Evolutionary conservation across 2,329 filamentous ascomycete genomes (phyloP).

Genomic region (Proliferodiscus dingleyae): DNA sequence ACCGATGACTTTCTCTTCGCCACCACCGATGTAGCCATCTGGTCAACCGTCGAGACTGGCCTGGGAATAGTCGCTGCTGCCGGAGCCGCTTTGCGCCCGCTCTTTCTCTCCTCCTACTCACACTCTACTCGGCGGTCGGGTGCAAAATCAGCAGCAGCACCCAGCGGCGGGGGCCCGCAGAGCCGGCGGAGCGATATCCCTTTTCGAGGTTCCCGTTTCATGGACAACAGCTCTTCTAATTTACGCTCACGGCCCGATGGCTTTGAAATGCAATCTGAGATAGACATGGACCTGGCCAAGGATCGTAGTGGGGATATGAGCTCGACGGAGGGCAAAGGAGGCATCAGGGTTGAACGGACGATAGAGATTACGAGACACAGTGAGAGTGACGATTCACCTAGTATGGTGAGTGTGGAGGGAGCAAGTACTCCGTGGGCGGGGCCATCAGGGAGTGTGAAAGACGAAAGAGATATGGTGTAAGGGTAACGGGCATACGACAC

Average conservation of each 20-base stretch:
- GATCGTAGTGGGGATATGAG: neutral
- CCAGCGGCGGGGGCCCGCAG: neutral
- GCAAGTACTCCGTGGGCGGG: neutral
- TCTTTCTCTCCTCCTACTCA: conserved; percentile 30
- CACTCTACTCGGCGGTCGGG: conserved; percentile 5
- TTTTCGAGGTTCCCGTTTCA: too few species aligned
- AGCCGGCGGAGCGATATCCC: too few species aligned
- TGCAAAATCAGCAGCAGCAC: neutral
- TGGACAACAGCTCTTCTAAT: too few species aligned
- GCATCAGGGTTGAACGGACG: conserved; percentile 1
- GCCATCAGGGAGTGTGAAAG: neutral
- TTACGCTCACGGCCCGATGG: too few species aligned
- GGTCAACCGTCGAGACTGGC: conserved; percentile 44
- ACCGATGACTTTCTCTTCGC: conserved; percentile 23
- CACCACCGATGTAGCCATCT: conserved; percentile 38
- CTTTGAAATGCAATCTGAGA: neutral
- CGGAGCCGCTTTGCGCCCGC: conserved; percentile 43
- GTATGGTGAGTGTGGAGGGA: neutral
- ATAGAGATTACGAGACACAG: neutral
- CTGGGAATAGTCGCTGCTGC: conserved; percentile 45
- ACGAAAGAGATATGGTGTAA: conserved; percentile 2
- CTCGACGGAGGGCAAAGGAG: neutral
- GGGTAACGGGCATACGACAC: neutral
- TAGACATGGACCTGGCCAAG: neutral
- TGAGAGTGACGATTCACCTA: neutral